phyloP scores from a whole-genome alignment of 805 yeast genomes.

The Blastobotrys peoriensis region DNA sequence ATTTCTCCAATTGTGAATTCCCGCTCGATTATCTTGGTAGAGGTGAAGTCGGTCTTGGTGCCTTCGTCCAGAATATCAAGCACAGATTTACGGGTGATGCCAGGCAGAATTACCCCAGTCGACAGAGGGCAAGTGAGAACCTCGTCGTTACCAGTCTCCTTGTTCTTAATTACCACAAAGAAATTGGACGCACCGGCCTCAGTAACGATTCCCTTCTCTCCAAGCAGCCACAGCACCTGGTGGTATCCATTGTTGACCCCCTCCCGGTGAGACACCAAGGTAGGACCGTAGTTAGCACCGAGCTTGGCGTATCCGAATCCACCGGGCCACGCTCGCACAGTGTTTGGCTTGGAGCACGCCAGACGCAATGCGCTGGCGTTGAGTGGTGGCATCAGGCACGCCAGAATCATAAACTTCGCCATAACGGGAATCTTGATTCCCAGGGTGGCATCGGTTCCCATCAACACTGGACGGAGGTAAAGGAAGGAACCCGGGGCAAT shows the following conservation, averaged over 20 bases:
- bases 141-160: constrained; percentile 37
- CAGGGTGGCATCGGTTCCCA: constrained; percentile 43
- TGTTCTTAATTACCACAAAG: constrained; percentile 42
- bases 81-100: constrained; percentile 47
- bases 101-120: constrained; percentile 46
- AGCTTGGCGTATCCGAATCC: constrained; percentile 49
- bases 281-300: constrained; percentile 54
- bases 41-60: constrained; percentile 36
- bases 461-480: constrained; percentile 47
- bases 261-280: constrained; percentile 40
- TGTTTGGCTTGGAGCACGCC: constrained; percentile 44
- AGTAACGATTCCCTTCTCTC: constrained; percentile 45
- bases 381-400: constrained; percentile 30
- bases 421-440: constrained; percentile 42
- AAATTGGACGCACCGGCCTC: constrained; percentile 54
- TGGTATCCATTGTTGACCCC: constrained; percentile 44
- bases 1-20: constrained; percentile 43
- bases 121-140: constrained; percentile 47
- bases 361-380: constrained; percentile 46
- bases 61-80: constrained; percentile 32
- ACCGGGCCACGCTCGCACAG: constrained; percentile 53
- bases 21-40: constrained; percentile 37
- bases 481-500: constrained; percentile 39
- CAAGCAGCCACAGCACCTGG: constrained; percentile 50
- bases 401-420: constrained; percentile 21